Conservation (phyloP, 805 yeast genomes). For the Tanozyma kutaoensis region DNA sequence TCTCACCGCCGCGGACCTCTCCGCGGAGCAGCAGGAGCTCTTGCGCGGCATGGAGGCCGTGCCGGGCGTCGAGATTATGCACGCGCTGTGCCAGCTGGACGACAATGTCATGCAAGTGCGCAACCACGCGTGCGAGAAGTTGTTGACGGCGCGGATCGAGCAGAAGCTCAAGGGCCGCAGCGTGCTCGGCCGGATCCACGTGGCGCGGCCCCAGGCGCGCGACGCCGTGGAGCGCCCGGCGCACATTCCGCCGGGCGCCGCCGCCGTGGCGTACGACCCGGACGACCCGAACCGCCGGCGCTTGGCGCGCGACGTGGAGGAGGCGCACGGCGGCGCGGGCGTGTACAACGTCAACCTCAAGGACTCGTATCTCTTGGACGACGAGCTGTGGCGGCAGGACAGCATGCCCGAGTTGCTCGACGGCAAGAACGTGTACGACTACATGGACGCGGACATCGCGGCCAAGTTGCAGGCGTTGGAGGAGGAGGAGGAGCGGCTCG, state of each 20-base stretch:
- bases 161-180: constrained; percentile 87
- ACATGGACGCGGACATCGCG: constrained; percentile 91
- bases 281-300: constrained; percentile 72
- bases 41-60: constrained; percentile 49
- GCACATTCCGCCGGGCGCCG: constrained; percentile 63
- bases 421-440: constrained; percentile 95
- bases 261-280: constrained; percentile 53
- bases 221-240: constrained; percentile 77
- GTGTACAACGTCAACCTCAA: constrained; percentile 88
- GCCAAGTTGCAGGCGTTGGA: constrained; percentile 89
- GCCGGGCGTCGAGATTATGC: constrained; percentile 84
- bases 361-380: constrained; percentile 83
- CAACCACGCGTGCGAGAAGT: constrained; percentile 94
- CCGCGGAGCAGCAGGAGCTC: constrained; percentile 57
- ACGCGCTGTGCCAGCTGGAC: constrained; percentile 86
- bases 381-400: constrained; percentile 97
- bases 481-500: constrained; percentile 92
- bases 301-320: constrained; percentile 82
- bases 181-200: constrained; percentile 91
- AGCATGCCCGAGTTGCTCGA: constrained; percentile 93
- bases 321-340: constrained; percentile 97
- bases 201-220: constrained; percentile 78
- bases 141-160: constrained; percentile 90
- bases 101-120: constrained; percentile 93
- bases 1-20: constrained; percentile 72